These are phyloP conservation scores for Clathrospora elynae DNA, from an alignment of 2,329 filamentous ascomycete genomes.

Conservation along the genomic window DNA sequence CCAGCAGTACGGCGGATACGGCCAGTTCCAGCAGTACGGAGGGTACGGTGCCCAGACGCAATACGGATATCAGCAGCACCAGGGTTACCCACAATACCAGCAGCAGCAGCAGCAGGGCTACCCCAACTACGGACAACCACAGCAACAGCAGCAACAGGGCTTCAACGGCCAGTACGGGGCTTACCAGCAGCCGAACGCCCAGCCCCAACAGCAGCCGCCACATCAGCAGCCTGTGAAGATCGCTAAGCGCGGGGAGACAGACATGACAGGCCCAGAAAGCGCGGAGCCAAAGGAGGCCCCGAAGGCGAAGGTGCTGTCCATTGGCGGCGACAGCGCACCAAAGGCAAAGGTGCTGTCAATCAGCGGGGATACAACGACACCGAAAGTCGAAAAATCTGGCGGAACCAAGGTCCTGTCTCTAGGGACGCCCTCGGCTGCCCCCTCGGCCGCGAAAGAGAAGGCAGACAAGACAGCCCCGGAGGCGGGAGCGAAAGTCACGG, in stretches of 20 bases:
- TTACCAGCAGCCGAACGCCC: conserved; percentile 23
- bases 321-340: conserved; percentile 61
- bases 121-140: conserved; percentile 12
- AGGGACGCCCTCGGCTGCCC: conserved; percentile 58
- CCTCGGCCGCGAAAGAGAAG: conserved; percentile 56
- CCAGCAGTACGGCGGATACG: conserved; percentile 63
- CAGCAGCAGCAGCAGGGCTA: conserved; percentile 48
- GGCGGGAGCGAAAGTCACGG: conserved; percentile 81
- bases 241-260: conserved; percentile 63
- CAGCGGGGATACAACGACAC: conserved; percentile 58
- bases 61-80: conserved; percentile 57
- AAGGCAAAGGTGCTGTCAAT: conserved; percentile 67
- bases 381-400: conserved; percentile 59
- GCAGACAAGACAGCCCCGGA: conserved; percentile 58
- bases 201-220: conserved; percentile 48
- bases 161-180: conserved; percentile 28
- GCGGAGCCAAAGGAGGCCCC: conserved; percentile 50
- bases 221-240: conserved; percentile 61
- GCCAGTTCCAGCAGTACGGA: conserved; percentile 49
- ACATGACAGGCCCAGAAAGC: conserved; percentile 56
- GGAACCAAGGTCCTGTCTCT: conserved; percentile 77
- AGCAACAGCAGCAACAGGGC: conserved; percentile 42
- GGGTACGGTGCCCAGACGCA: conserved; percentile 53
- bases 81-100: conserved; percentile 13
- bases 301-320: conserved; percentile 69